Evolutionary conservation across 306 rosid genomes (phyloP).

Genomic region (Canavalia gladiata): DNA sequence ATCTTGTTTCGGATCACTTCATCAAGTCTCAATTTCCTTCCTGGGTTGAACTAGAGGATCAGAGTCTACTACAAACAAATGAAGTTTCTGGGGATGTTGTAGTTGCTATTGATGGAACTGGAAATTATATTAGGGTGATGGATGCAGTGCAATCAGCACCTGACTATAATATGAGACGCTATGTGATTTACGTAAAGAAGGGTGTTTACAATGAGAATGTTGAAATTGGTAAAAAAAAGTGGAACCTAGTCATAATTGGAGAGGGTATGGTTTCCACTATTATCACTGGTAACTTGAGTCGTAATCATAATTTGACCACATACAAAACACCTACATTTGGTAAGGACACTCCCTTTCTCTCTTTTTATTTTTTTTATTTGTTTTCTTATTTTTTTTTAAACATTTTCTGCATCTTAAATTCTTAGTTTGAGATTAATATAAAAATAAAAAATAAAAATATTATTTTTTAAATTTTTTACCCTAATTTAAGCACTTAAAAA

Average conservation of each 20-base stretch:
- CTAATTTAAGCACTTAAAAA: no score
- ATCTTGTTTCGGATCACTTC: conserved; percentile 22
- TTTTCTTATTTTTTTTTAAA: no score
- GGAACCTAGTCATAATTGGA: conserved; percentile 81
- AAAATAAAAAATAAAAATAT: no score
- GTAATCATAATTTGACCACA: conserved; percentile 62
- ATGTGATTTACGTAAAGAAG: conserved; percentile 67
- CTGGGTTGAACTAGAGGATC: conserved; percentile 60
- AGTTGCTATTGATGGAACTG: conserved; percentile 76
- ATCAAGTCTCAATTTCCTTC: conserved; percentile 49
- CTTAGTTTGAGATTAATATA: no score
- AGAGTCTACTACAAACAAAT: conserved; percentile 49
- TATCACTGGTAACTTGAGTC: conserved; percentile 61
- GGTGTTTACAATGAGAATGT: conserved; percentile 71
- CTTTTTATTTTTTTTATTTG: no score
- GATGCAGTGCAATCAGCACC: conserved; percentile 77
- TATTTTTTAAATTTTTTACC: no score
- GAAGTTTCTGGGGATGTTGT: conserved; percentile 51
- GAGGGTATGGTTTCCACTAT: conserved; percentile 72
- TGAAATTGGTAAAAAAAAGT: conserved; percentile 74
- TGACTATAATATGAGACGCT: conserved; percentile 63
- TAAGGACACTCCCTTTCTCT: conserved; percentile 26
- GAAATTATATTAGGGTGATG: conserved; percentile 62
- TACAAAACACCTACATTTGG: conserved; percentile 79
- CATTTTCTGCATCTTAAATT: no score